Conservation (phyloP, 208 protist genomes). For the Trypanosoma avium region DNA sequence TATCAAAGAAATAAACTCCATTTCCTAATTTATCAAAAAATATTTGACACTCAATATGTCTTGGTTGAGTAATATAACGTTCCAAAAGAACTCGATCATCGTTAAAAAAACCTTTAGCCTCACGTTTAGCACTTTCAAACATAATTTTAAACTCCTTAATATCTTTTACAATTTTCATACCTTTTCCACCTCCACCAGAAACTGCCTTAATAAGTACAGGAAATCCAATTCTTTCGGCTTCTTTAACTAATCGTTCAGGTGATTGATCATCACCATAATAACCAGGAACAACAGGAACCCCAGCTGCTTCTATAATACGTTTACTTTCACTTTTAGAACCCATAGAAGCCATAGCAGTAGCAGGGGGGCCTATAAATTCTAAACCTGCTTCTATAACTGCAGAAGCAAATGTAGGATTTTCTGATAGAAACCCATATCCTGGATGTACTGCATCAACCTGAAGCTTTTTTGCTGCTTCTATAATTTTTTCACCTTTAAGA, state of each 20-base stretch:
- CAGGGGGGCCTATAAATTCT: constrained; percentile 94
- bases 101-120: constrained; percentile 91
- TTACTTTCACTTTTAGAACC: constrained; percentile 93
- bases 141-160: constrained; percentile 46
- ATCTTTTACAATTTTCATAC: constrained; percentile 84
- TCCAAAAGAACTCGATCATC: constrained; percentile 94
- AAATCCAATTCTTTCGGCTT: constrained; percentile 31
- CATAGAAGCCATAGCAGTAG: constrained; percentile 92
- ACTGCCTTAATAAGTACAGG: constrained; percentile 98
- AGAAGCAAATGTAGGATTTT: constrained; percentile 93
- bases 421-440: constrained; percentile 98
- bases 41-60: constrained; percentile 95
- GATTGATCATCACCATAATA: constrained; percentile 60
- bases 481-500: constrained; percentile 88
- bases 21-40: constrained; percentile 92
- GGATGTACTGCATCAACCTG: constrained; percentile 95
- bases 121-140: constrained; percentile 74
- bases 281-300: constrained; percentile 89
- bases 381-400: constrained; percentile 71
- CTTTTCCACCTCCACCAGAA: constrained; percentile 72
- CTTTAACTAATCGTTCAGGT: constrained; percentile 23
- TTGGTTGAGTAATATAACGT: constrained; percentile 88
- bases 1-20: constrained; percentile 93
- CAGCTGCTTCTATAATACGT: constrained; percentile 86
- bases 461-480: constrained; percentile 88